Conservation (phyloP, 73 alveolate genomes). For the Stentor coeruleus region DNA sequence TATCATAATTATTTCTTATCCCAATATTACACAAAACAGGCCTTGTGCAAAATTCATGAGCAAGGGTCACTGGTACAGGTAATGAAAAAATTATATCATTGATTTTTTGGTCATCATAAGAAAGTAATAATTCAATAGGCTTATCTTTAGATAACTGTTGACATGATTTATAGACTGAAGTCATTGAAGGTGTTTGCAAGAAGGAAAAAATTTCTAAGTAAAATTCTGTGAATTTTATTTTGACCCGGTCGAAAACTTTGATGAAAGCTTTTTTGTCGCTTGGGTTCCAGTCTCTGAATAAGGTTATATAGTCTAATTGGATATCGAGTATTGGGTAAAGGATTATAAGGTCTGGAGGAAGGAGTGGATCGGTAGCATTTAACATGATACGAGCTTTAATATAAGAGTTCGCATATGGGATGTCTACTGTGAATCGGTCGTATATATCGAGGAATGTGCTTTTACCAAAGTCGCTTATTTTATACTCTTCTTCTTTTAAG, state of each 20-base stretch:
- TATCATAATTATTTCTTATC: background rate
- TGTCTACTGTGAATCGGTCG: slow-evolving; percentile 17
- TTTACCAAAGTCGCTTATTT: background rate
- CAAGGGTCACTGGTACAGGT: background rate
- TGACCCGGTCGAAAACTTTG: background rate
- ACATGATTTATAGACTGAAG: background rate
- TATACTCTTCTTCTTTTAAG: slow-evolving; percentile 2
- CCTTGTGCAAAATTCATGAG: background rate
- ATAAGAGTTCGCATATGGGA: background rate
- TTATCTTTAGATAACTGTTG: background rate
- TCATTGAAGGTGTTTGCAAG: background rate
- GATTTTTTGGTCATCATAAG: background rate
- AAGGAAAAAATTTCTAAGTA: background rate
- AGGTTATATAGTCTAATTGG: background rate
- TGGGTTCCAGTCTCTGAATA: slow-evolving; percentile 6
- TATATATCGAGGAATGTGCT: background rate
- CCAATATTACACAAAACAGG: background rate
- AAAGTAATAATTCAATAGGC: background rate
- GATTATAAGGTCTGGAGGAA: slow-evolving; percentile 1
- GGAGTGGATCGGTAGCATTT: background rate
- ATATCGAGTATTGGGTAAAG: background rate
- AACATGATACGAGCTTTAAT: background rate
- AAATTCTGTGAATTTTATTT: background rate
- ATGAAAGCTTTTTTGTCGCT: background rate
- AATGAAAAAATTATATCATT: background rate